phyloP scores from a whole-genome alignment of 148 eudicot genomes.

The Drosera capensis region DNA sequence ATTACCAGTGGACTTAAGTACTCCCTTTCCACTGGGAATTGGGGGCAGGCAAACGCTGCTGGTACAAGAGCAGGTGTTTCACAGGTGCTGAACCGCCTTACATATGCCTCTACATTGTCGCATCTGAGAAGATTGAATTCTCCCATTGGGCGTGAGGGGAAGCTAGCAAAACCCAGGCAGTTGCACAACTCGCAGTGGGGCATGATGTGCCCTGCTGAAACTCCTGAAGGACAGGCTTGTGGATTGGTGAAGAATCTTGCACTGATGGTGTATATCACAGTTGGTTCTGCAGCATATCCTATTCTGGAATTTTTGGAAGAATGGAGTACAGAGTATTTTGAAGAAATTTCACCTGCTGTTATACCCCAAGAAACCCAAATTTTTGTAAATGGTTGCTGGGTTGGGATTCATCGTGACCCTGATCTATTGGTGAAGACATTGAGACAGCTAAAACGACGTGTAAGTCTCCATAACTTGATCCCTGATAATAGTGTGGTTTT shows the following conservation, averaged over 20 bases:
- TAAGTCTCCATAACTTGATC: conserved; percentile 12
- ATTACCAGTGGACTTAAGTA: conserved; percentile 96
- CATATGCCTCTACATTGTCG: conserved; percentile 92
- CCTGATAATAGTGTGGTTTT: neutral
- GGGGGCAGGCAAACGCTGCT: conserved; percentile 99
- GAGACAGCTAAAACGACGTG: conserved; percentile 82
- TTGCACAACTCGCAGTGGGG: conserved; percentile 99
- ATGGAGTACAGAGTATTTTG: conserved; percentile 97
- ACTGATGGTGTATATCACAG: conserved; percentile 86
- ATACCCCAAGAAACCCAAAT: conserved; percentile 92
- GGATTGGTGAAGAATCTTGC: conserved; percentile 97
- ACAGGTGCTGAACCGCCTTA: conserved; percentile 96
- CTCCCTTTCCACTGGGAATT: conserved; percentile 95
- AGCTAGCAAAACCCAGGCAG: conserved; percentile 96
- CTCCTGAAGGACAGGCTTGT: conserved; percentile 99
- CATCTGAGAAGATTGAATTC: conserved; percentile 87
- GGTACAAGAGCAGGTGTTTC: conserved; percentile 99
- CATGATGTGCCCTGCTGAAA: conserved; percentile 99
- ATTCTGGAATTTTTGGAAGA: conserved; percentile 91
- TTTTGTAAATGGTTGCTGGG: conserved; percentile 98
- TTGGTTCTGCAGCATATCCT: conserved; percentile 97
- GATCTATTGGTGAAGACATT: conserved; percentile 82
- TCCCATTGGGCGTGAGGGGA: conserved; percentile 97
- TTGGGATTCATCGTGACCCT: conserved; percentile 95
- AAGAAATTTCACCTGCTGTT: conserved; percentile 91